Percentiles rank a stretch among this genome's conserved stretches.
phyloP scores from a whole-genome alignment of 1,284 basidiomycete species.

The Cutaneotrichosporon spelunceum region DNA sequence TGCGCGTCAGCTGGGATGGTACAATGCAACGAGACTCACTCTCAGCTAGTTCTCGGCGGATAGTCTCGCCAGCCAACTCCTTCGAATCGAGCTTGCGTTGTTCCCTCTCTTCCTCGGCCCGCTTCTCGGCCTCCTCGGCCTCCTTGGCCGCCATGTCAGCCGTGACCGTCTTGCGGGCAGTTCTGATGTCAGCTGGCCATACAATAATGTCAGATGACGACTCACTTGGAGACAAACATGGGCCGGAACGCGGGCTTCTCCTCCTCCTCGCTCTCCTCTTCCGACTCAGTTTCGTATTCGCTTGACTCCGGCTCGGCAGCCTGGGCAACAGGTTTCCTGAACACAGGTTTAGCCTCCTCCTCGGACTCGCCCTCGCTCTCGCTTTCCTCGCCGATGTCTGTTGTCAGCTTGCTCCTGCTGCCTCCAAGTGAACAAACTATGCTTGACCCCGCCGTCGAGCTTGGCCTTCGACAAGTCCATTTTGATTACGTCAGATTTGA shows the following conservation, averaged over 20 bases:
- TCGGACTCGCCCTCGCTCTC: conserved; percentile 32
- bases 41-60: conserved; percentile 48
- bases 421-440: conserved; percentile 22
- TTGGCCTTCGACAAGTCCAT: conserved; percentile 42
- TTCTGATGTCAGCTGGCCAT: conserved; percentile 26
- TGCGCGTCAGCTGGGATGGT: conserved; percentile 42
- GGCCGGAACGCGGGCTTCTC: conserved; percentile 51
- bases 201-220: too few species aligned
- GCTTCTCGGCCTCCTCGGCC: conserved; percentile 40
- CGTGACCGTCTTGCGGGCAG: conserved; percentile 37
- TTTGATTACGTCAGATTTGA: conserved; percentile 33
- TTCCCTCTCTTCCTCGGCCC: conserved; percentile 42
- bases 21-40: conserved; percentile 27
- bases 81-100: conserved; percentile 47
- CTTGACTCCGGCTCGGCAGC: conserved; percentile 39
- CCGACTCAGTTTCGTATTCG: conserved; percentile 51
- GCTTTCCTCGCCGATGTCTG: conserved; percentile 22
- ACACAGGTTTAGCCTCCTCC: conserved; percentile 33
- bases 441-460: conserved; percentile 39
- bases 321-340: conserved; percentile 18
- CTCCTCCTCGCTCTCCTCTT: conserved; percentile 43
- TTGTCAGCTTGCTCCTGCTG: conserved; percentile 1
- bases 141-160: conserved; percentile 41
- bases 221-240: conserved; percentile 49
- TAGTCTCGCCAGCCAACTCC: conserved; percentile 50